Conservation (phyloP, 306 rosid species). For the Fragaria iinumae region DNA sequence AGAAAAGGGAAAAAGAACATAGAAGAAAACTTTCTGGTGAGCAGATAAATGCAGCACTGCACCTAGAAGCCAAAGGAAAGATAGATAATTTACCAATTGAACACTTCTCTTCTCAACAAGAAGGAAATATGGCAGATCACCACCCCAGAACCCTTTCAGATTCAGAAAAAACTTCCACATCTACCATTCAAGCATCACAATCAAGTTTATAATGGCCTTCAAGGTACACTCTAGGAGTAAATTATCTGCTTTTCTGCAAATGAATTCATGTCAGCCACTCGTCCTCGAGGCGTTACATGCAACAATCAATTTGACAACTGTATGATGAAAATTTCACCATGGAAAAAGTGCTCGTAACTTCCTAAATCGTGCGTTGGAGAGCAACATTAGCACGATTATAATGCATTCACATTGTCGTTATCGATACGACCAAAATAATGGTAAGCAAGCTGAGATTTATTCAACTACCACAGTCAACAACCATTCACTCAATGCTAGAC, state of each 20-base stretch:
- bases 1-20: not conserved
- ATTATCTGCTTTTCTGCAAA: conserved; percentile 1
- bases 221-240: not conserved
- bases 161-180: conserved; percentile 4
- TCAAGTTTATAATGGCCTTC: conserved; percentile 2
- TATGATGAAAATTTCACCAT: conserved; percentile 12
- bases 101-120: conserved; percentile 1
- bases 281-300: conserved; percentile 33
- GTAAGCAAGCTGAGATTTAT: conserved; percentile 7
- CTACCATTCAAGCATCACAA: conserved; percentile 18
- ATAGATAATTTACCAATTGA: not conserved
- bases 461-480: conserved; percentile 7
- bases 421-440: conserved; percentile 18
- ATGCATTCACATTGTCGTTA: conserved; percentile 10
- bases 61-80: conserved; percentile 2
- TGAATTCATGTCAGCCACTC: conserved; percentile 9
- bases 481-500: conserved; percentile 4
- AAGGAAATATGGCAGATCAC: not conserved
- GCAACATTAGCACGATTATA: conserved; percentile 18
- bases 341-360: conserved; percentile 19
- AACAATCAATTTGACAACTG: conserved; percentile 36
- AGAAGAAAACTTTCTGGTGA: not conserved
- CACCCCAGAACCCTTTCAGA: not conserved
- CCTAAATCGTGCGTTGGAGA: conserved; percentile 19
- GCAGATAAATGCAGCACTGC: not conserved